Conservation (phyloP, 345 rosid genomes). For the Bretschneidera sinensis region DNA sequence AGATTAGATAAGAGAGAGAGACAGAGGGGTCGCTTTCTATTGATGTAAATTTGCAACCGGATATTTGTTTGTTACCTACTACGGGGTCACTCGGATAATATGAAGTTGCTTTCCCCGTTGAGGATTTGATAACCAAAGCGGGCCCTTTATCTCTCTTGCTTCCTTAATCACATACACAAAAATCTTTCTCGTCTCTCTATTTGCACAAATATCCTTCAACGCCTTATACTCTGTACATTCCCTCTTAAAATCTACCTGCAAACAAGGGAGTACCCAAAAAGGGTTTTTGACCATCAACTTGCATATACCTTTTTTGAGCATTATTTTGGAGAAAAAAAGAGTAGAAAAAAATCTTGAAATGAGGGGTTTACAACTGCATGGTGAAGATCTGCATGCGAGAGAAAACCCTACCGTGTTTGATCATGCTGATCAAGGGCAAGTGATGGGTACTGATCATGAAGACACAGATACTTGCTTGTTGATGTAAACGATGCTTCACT, state of each 20-base stretch:
- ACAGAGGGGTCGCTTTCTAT: conserved; percentile 18
- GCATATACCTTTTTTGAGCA: no score
- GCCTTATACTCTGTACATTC: not conserved
- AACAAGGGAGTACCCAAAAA: no score
- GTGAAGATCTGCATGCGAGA: conserved; percentile 26
- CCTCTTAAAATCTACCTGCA: no score
- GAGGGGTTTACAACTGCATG: conserved; percentile 26
- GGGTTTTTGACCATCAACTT: conserved; percentile 16
- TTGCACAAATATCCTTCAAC: conserved; percentile 27
- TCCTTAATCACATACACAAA: conserved; percentile 31
- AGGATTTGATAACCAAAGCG: conserved; percentile 25
- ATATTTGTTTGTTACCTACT: conserved; percentile 14
- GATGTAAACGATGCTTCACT: conserved; percentile 50
- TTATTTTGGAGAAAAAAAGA: not conserved
- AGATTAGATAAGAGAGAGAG: no score
- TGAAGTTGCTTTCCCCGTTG: conserved; percentile 37
- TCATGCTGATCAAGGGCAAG: conserved; percentile 22
- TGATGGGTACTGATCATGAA: conserved; percentile 12
- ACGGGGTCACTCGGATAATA: not conserved
- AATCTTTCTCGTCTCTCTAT: conserved; percentile 4
- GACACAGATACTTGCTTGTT: conserved; percentile 51
- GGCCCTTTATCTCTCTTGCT: conserved; percentile 35
- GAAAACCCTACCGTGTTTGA: conserved; percentile 27
- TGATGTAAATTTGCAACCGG: conserved; percentile 7
- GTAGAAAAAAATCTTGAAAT: conserved; percentile 8